Evolutionary conservation across 177 flowering plant species (phyloP), one percentile per base, ranked within the genome.

Genomic region (Tripterygium wilfordii): DNA sequence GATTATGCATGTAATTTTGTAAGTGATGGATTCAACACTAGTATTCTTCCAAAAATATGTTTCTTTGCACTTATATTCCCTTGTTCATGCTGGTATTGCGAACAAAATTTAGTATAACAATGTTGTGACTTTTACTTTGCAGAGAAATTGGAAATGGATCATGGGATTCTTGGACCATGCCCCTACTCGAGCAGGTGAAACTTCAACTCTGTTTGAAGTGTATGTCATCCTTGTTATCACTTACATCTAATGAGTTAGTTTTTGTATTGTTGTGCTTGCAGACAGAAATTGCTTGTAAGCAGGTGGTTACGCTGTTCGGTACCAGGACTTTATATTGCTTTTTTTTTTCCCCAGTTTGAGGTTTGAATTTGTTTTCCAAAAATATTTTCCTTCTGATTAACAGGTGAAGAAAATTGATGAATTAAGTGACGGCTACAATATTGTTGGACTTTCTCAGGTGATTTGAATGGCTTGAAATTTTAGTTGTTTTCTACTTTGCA

Each of bases 131-230:
- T 38, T 53, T 39, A n/a, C 41, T 14, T 36, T 61, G 41, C 54
- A 88, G 97, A 61, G 95, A 85, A 74, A 78, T 83, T 61, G 96
- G 96, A 52, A 67, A 79, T 72, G 96, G 96, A 29, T 36, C 70
- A 39, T 76, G 87, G 85, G 95, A 87, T 70, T 85, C 97, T 18
- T 85, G 95, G 96, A 68, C 79, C 27, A 65, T 71, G 74, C 91
- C 96, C 36, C 75, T 90, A 37, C 4, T 26, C 31, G 67, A 90
- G 52, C 97, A 90, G 82, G 96, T 83, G 37, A 58, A 24, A 26
- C 27, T 36, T 39, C 15, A 26, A 28, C 9, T 15, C 8, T 43
- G 4, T 9, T 36, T 28, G 19, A 36, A 2, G 39, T 2, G 19
- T 2, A 3, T 18, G 17, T 2, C 3, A 2, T 3, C 19, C 9